Conservation (phyloP, 768 basidiomycete species). For the Ramaria sp. region DNA sequence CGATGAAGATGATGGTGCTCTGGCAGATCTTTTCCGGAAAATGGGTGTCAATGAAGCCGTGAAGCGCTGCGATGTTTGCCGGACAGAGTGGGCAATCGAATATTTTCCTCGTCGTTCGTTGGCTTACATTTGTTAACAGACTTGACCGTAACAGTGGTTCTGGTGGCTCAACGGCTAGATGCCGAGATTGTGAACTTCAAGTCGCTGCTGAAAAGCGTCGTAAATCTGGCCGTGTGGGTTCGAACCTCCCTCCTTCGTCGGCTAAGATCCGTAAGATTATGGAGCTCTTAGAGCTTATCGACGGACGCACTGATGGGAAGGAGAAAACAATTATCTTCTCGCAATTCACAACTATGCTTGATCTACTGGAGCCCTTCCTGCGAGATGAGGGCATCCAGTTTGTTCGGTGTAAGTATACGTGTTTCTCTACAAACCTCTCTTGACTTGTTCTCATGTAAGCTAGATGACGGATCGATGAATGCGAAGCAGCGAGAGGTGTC, state of each 20-base stretch:
- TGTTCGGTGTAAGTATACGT: constrained; percentile 66
- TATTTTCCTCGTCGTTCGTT: background rate
- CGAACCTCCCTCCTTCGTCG: constrained; percentile 53
- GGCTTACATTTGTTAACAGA: constrained; percentile 18
- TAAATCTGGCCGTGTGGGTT: constrained; percentile 21
- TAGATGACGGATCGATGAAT: constrained; percentile 86
- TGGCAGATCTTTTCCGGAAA: constrained; percentile 61
- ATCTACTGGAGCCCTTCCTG: constrained; percentile 81
- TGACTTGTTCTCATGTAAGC: background rate
- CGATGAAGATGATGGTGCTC: constrained; percentile 49
- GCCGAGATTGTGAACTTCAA: constrained; percentile 42
- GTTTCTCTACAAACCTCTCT: background rate
- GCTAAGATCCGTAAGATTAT: constrained; percentile 84
- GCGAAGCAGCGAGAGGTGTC: constrained; percentile 66
- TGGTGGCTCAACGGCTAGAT: constrained; percentile 31
- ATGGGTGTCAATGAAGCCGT: constrained; percentile 41
- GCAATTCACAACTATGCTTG: constrained; percentile 82
- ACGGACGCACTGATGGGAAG: constrained; percentile 38
- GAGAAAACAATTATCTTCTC: constrained; percentile 98
- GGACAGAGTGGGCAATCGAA: constrained; percentile 39
- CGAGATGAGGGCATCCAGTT: constrained; percentile 52
- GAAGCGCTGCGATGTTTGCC: constrained; percentile 70
- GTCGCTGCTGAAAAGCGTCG: constrained; percentile 37
- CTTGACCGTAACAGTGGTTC: constrained; percentile 27
- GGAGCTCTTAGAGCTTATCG: constrained; percentile 56